A percentile compares a stretch with the other conserved stretches of the same genome.
phyloP scores from a whole-genome alignment of 495 filamentous ascomycete genomes.

The Penicillium tannophilum region DNA sequence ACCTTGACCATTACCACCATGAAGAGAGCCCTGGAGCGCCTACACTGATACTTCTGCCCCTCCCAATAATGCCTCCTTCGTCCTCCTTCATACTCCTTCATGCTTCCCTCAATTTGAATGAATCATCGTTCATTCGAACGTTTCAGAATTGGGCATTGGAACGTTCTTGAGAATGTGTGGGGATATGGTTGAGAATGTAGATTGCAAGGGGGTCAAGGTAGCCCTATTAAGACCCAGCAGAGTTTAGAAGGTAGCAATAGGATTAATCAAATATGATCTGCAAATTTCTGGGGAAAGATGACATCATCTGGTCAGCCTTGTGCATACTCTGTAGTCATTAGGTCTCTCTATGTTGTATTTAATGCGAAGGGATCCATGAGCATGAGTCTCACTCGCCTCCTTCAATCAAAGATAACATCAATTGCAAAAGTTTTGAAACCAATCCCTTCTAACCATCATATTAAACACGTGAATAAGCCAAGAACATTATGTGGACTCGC shows the following conservation, averaged over 20 bases:
- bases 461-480: background rate
- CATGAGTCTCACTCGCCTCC: background rate
- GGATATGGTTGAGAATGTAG: background rate
- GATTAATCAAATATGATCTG: background rate
- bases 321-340: background rate
- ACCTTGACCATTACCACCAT: no score
- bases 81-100: background rate
- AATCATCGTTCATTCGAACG: background rate
- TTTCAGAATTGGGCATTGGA: background rate
- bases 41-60: background rate
- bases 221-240: background rate
- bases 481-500: background rate
- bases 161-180: background rate
- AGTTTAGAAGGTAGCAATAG: background rate
- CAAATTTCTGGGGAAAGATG: background rate
- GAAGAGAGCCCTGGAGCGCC: no score
- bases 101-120: background rate
- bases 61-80: background rate
- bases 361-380: background rate
- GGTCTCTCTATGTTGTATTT: background rate
- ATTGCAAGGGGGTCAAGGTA: background rate
- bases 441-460: background rate
- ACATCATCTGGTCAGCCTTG: background rate
- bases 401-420: background rate
- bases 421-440: background rate